Base-by-base conservation (phyloP, 805 yeast genomes). In the Yarrowia sp. region DNA sequence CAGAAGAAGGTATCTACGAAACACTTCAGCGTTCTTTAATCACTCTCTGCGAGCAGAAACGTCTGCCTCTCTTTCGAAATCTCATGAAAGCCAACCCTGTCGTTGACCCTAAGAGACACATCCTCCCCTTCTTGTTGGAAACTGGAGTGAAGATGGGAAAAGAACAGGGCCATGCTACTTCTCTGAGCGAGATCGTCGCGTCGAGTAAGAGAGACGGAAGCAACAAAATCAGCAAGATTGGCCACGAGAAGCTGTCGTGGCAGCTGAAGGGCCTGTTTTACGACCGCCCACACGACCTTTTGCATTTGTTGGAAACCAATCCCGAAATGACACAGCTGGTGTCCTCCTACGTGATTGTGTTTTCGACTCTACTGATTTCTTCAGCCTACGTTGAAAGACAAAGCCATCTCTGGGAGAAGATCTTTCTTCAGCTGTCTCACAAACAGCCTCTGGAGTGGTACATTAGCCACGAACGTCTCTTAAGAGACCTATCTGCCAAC, bases 361-460 rank as follows among this genome's bases (percentile, higher is more conserved):
- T 47, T 6, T 14, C 29, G 6, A 21, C 35, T 3, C 5, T 10
- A 4, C 19, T 47, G 21, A 10, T 47, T 10, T n/a, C 38, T 18
- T 19, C 56, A 1, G 10, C 16, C 6, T 2, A 16, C 2, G 27
- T 47, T 5, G 38, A 21, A 4, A 47, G 14, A 4, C 27, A 21
- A 4, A 27, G 22, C 1, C n/a, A 4, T 9, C 38, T 36, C 14
- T 55, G 61, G 61, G 61, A 14, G 10, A 55, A 55, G 16, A 10
- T 55, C 33, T 38, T 25, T 13, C 18, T 53, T 2, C 27, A 18
- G 29, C 46, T 53, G 5, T 8, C 33, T 9, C 2, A 25, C 2
- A 27, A 19, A 9, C 24, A 53, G 24, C 35, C 46, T 3, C 24
- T 53, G 18, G 60, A 53, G n/a, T 53, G 60, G 60, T 38, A 19